Percentiles rank a stretch among this genome's conserved stretches.
These are phyloP conservation scores for Hemisphaericaspora xylofermentans DNA, from an alignment of 1,139 yeast genomes.

Conservation along the genomic window DNA sequence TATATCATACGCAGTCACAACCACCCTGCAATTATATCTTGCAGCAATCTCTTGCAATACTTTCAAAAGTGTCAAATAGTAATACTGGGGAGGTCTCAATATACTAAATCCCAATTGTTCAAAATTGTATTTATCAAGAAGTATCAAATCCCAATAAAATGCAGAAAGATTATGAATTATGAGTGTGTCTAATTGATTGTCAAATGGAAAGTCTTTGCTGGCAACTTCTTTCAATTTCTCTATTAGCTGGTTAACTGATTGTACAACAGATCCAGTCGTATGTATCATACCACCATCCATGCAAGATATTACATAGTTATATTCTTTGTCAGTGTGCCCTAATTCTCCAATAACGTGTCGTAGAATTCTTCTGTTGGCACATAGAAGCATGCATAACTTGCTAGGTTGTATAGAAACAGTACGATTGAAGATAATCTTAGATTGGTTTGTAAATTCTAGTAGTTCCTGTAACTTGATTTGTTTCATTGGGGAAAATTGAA, in stretches of 20 bases:
- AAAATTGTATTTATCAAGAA: constrained; percentile 16
- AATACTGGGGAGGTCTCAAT: constrained; percentile 11
- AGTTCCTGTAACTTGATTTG: constrained; percentile 8
- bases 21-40: constrained; percentile 28
- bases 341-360: constrained; percentile 2
- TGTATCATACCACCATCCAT: constrained; percentile 6
- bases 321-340: background rate
- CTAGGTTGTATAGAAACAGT: background rate
- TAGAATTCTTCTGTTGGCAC: constrained; percentile 5
- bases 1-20: constrained; percentile 35
- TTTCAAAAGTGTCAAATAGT: constrained; percentile 18
- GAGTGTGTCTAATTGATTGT: constrained; percentile 2
- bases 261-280: background rate
- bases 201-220: constrained; percentile 3
- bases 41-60: constrained; percentile 14
- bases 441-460: constrained; percentile 3
- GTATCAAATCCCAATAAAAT: constrained; percentile 34
- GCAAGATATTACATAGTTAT: constrained; percentile 7
- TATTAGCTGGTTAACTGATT: constrained; percentile 7
- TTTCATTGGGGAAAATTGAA: constrained; percentile 6
- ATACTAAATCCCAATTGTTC: constrained; percentile 14
- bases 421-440: background rate
- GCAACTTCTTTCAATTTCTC: constrained; percentile 5
- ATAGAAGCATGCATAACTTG: constrained; percentile 6
- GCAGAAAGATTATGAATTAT: constrained; percentile 22